A percentile compares a stretch with the other conserved stretches of the same genome.
These are phyloP conservation scores for Bipolaris cookei DNA, from an alignment of 2,329 filamentous ascomycete species.

Conservation along the genomic window DNA sequence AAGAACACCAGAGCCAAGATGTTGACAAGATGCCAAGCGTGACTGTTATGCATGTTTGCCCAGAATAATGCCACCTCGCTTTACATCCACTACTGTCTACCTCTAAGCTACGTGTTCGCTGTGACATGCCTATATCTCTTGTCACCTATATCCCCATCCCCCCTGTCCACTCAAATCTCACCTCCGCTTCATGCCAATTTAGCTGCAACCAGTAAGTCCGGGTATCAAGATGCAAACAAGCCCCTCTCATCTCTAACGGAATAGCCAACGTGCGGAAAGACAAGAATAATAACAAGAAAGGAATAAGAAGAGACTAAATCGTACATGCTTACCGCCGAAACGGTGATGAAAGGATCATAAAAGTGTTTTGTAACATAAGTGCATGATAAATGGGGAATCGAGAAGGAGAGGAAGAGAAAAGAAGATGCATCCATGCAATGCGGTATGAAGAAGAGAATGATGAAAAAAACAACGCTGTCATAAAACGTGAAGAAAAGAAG, in stretches of 20 bases:
- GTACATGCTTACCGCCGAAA: neutral
- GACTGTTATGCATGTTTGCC: too few relatives aligned
- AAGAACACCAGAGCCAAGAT: too few relatives aligned
- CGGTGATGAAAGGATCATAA: neutral
- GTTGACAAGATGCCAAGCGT: too few relatives aligned
- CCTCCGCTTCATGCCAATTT: neutral
- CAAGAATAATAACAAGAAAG: neutral
- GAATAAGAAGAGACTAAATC: neutral
- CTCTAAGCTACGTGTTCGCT: too few relatives aligned
- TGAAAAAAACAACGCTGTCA: too few relatives aligned
- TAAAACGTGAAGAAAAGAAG: too few relatives aligned
- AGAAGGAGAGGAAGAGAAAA: neutral
- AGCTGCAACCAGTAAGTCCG: neutral
- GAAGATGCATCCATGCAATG: too few relatives aligned
- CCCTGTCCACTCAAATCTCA: neutral
- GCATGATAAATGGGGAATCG: neutral
- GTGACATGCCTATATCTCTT: neutral
- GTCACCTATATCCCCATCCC: neutral
- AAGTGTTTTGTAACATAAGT: neutral
- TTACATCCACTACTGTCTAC: too few relatives aligned
- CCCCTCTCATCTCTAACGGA: neutral
- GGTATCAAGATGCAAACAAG: neutral
- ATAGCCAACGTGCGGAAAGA: neutral
- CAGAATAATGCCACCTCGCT: too few relatives aligned
- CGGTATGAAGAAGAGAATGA: too few relatives aligned